Percentiles rank a stretch among this genome's conserved stretches.
These are phyloP conservation scores for Prunus fruticosa DNA, from an alignment of 306 rosid genomes.

Conservation along the genomic window DNA sequence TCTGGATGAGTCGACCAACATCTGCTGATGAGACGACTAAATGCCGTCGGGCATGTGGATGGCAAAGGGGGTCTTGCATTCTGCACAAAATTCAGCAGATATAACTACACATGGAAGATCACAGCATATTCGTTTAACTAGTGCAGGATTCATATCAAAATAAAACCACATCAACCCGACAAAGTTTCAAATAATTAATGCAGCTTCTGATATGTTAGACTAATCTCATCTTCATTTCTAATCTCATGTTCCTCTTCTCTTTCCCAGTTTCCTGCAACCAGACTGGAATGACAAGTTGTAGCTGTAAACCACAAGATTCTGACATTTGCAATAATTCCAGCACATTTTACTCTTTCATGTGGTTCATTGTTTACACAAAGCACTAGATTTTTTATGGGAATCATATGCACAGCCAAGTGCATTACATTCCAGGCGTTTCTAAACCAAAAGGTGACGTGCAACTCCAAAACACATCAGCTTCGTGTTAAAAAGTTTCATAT, in stretches of 20 bases:
- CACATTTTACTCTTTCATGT: neutral
- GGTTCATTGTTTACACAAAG: neutral
- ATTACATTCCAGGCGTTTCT: neutral
- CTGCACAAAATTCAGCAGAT: slow-evolving; percentile 41
- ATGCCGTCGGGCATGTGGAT: slow-evolving; percentile 69
- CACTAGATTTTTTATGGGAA: neutral
- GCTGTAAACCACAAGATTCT: neutral
- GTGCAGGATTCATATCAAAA: neutral
- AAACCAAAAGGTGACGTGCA: neutral
- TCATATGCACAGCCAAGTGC: neutral
- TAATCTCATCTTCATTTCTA: neutral
- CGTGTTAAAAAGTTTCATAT: neutral
- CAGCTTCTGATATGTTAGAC: neutral
- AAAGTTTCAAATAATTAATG: neutral
- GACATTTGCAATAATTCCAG: neutral
- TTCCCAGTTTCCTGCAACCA: neutral
- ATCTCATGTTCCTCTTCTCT: neutral
- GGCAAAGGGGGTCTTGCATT: slow-evolving; percentile 95
- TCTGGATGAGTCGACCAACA: slow-evolving; percentile 82
- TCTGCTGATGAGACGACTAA: slow-evolving; percentile 62
- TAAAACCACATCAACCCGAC: neutral
- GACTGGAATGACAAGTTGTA: neutral
- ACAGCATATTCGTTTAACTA: neutral
- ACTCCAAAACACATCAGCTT: neutral
- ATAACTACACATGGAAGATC: neutral